Evolutionary conservation across 2,329 filamentous ascomycete genomes (phyloP), one percentile per base, ranked within the genome.

Genomic region (Amesomyces nigricolor): DNA sequence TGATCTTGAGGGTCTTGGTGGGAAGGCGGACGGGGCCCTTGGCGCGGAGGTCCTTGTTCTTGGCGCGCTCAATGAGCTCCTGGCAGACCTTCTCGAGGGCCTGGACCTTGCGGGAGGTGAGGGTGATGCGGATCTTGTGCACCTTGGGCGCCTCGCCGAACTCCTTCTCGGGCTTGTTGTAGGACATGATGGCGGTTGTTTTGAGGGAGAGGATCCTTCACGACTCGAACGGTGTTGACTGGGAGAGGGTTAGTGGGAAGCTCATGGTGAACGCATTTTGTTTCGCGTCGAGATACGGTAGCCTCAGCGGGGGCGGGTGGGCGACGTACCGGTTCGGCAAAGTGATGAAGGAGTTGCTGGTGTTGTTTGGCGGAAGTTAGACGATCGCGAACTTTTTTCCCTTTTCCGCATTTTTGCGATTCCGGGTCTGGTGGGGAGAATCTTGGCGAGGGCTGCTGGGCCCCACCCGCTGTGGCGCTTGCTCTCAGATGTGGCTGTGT

Each of bases 1-100:
- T 65, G 61, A 66, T 63, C 64, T 65, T 65, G 62, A 65, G 64
- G 52, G 51, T 64, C 62, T 65, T 65, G 60, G 62, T 63, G 48
- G 64, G 64, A 47, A 66, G 61, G 53, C 92, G 91, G 77, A 97
- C 92, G 74, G 92, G 91, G 72, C 94, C 92, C 88, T 97, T 97
- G 81, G 95, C 90, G 74, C 88, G 88, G 72, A 99, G 89, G 74
- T 95, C 91, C 91, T 99, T 99, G 82, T 81, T 86, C 83, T 95
- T 95, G 73, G 94, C 91, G 73, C 94, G 92, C 80, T 99, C 94
- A 75, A 97, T 91, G 75, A 99, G 89, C 82, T 97, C 94, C 73
- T 85, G 81, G 85, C 90, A 96, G 75, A 97, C 92, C 82, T 95
- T 96, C 86, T 97, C 94, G 73, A 97, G 89, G 67, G 91, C 86